Base-by-base conservation (phyloP, 805 yeast species). In the Ogataea parapolymorpha region DNA sequence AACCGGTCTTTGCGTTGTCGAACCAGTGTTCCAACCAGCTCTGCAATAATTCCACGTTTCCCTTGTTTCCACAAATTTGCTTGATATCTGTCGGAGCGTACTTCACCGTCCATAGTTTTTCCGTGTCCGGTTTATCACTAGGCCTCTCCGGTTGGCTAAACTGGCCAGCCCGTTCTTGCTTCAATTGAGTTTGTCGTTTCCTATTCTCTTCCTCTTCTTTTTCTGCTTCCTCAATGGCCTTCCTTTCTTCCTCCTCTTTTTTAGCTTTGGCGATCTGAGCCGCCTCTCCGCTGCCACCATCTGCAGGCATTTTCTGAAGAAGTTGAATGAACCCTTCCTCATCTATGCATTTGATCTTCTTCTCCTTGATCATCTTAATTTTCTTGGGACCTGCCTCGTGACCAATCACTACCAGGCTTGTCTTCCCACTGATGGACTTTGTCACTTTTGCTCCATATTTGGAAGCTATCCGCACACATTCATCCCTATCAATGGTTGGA, bases 351-450 rank as follows among this genome's bases (percentile, higher is more conserved):
- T 90, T 90, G 40, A 87, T 78, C 6, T 77, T 74, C 49, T 81
- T 68, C 38, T 79, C 76, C 53, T 78, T 82, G 50, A 95, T 91
- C 55, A 82, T 86, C 53, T 78, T 77, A 31, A 93, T 79, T 62
- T 93, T 93, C n/a, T 88, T 80, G 2, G 98, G 97, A 0, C 99
- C 99, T 2, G 99, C 98, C 51, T 93, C 97, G 38, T 75, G 88
- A 6, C 99, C 99, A 23, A 93, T 71, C 1, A 93, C 97, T 2
- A 91, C 95, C 33, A 89, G 70, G 17, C 88, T 77, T 1, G 99
- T 93, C 55, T 83, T 86, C 9, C 87, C 79, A 41, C 93, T 85
- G 18, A 91, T 82, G 0, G 95, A 77, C 52, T 86, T 80, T 4
- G 95, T 86, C 13, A 91, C 95, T 53, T 81, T 81, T 3, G 96